Percentiles rank a stretch among this genome's conserved stretches.
phyloP scores from a whole-genome alignment of 441 rosid species.

The Syzygium syzygioides region DNA sequence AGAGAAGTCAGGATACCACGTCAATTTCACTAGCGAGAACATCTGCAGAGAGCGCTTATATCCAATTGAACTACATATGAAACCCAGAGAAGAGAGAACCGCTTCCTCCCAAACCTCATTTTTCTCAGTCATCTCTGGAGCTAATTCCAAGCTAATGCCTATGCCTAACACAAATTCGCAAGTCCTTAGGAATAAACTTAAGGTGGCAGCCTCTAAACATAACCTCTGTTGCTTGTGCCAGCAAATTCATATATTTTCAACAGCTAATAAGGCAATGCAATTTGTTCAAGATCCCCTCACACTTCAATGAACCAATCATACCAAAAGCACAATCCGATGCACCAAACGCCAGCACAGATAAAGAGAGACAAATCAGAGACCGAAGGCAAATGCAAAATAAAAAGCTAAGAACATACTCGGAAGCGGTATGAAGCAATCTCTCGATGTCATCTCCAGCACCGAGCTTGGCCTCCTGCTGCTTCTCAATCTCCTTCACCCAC shows the following conservation, averaged over 20 bases:
- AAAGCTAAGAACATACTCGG: conserved; percentile 44
- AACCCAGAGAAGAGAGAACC: not conserved
- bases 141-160: not conserved
- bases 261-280: not conserved
- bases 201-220: not conserved
- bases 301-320: not conserved
- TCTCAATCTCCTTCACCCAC: conserved; percentile 89
- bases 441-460: conserved; percentile 66
- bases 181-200: not conserved
- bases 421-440: conserved; percentile 72
- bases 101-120: not conserved
- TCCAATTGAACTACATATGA: not conserved
- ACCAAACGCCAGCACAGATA: not conserved
- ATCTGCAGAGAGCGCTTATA: not conserved
- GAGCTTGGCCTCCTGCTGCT: conserved; percentile 63
- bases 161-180: not conserved
- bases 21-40: not conserved
- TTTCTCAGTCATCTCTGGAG: not conserved
- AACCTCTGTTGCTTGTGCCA: not conserved
- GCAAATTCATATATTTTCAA: not conserved
- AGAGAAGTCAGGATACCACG: not conserved
- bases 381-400: not conserved
- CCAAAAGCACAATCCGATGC: not conserved
- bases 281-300: not conserved
- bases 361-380: not conserved